phyloP scores from a whole-genome alignment of 1,284 basidiomycete species.

The Neotropicomus parvogracilis region DNA sequence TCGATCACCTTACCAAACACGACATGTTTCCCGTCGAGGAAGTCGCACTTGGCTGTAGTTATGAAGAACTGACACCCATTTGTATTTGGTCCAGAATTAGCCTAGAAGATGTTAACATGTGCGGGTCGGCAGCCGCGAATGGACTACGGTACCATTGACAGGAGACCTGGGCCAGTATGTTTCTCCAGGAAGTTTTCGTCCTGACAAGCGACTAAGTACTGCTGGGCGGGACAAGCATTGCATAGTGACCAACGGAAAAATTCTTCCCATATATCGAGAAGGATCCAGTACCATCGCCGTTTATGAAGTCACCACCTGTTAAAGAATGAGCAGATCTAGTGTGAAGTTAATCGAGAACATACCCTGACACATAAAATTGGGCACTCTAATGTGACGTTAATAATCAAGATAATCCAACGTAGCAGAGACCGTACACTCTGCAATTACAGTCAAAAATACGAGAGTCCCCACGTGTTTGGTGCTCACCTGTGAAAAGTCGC shows the following conservation, averaged over 20 bases:
- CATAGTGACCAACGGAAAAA: constrained; percentile 59
- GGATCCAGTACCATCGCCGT: constrained; percentile 89
- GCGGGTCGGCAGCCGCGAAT: neutral
- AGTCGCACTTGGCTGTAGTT: constrained; percentile 90
- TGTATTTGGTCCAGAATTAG: constrained; percentile 88
- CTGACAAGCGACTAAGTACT: constrained; percentile 34
- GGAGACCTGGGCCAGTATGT: constrained; percentile 78
- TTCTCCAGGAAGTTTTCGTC: constrained; percentile 95
- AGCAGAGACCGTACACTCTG: constrained; percentile 65
- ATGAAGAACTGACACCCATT: constrained; percentile 99
- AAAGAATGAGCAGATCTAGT: constrained; percentile 6
- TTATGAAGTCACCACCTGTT: constrained; percentile 82
- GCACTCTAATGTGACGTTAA: constrained; percentile 45
- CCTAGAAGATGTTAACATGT: constrained; percentile 44
- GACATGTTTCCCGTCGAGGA: constrained; percentile 91
- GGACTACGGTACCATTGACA: constrained; percentile 69
- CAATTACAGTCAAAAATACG: constrained; percentile 4
- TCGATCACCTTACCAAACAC: constrained; percentile 91
- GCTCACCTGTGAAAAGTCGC: constrained; percentile 86
- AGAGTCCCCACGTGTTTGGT: neutral
- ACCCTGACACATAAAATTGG: constrained; percentile 88
- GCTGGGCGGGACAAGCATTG: neutral
- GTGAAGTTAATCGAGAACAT: constrained; percentile 8
- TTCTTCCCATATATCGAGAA: constrained; percentile 95
- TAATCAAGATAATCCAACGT: neutral